phyloP scores from a whole-genome alignment of 805 yeast species.

The Cyberlindnera mississippiensis region DNA sequence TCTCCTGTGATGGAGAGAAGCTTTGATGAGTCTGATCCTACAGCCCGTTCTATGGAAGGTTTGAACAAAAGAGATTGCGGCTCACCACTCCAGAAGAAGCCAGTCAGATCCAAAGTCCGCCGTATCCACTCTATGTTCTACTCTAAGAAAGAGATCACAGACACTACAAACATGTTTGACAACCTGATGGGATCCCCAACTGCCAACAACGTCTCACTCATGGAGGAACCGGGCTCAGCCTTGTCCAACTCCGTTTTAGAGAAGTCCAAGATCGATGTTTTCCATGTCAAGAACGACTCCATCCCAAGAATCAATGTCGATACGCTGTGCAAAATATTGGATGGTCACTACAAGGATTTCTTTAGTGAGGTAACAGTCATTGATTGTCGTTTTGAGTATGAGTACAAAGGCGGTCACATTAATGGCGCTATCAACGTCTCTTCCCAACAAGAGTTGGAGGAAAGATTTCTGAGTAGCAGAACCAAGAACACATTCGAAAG shows the following conservation, averaged over 20 bases:
- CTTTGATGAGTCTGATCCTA: conserved; percentile 10
- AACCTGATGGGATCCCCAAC: conserved; percentile 25
- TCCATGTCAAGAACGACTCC: conserved; percentile 50
- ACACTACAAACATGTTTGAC: conserved; percentile 32
- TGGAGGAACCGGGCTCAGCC: conserved; percentile 12
- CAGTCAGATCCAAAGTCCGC: conserved; percentile 40
- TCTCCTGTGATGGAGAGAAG: conserved; percentile 26
- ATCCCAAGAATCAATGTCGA: conserved; percentile 63
- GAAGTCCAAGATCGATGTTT: conserved; percentile 38
- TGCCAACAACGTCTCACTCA: conserved; percentile 3
- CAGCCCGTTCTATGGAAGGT: conserved; percentile 12
- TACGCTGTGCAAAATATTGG: conserved; percentile 54
- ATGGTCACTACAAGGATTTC: conserved; percentile 46
- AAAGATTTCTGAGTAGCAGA: conserved; percentile 37
- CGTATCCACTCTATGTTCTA: conserved; percentile 71
- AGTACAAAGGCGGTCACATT: conserved; percentile 90
- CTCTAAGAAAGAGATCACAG: conserved; percentile 43
- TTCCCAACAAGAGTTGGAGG: conserved; percentile 64
- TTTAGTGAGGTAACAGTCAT: conserved; percentile 48
- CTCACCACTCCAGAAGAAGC: conserved; percentile 36
- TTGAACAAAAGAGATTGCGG: conserved; percentile 32
- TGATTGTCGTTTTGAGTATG: conserved; percentile 93
- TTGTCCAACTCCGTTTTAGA: conserved; percentile 19
- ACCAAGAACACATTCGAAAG: conserved; percentile 13
- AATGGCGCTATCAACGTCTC: conserved; percentile 76